Conservation (phyloP, 2,329 filamentous ascomycete species). For the Monosporascus sp. region DNA sequence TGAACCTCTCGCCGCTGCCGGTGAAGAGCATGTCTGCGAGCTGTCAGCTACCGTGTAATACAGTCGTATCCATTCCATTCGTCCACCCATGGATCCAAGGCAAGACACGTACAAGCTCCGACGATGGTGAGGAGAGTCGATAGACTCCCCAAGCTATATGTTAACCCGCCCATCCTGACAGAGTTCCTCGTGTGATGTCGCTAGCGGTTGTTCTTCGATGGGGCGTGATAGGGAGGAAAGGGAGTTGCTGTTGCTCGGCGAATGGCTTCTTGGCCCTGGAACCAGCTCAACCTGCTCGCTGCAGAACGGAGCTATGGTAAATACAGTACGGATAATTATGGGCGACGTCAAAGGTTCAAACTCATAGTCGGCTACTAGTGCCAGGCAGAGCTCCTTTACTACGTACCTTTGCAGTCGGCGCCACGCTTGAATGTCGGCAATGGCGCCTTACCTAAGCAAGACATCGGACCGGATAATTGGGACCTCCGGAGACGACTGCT, state of each 20-base stretch:
- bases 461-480: too few species aligned
- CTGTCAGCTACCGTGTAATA: conserved; percentile 1
- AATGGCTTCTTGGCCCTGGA: background rate
- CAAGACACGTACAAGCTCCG: conserved; percentile 22
- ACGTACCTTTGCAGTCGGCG: too few species aligned
- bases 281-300: background rate
- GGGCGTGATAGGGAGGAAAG: background rate
- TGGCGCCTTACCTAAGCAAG: too few species aligned
- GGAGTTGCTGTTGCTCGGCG: background rate
- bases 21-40: conserved; percentile 93
- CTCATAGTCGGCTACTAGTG: background rate
- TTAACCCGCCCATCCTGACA: conserved; percentile 14
- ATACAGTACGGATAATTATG: background rate
- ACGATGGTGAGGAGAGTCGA: conserved; percentile 17
- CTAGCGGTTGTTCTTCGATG: background rate
- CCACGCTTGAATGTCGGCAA: too few species aligned
- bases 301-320: background rate
- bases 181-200: background rate
- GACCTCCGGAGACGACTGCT: too few species aligned
- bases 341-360: background rate
- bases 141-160: conserved; percentile 14
- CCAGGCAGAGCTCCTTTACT: too few species aligned
- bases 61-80: background rate
- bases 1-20: conserved; percentile 91
- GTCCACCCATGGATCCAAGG: conserved; percentile 1